Evolutionary conservation across 2,329 filamentous ascomycete genomes (phyloP), one percentile per base, ranked within the genome.

Genomic region (Fusarium lyarnte): DNA sequence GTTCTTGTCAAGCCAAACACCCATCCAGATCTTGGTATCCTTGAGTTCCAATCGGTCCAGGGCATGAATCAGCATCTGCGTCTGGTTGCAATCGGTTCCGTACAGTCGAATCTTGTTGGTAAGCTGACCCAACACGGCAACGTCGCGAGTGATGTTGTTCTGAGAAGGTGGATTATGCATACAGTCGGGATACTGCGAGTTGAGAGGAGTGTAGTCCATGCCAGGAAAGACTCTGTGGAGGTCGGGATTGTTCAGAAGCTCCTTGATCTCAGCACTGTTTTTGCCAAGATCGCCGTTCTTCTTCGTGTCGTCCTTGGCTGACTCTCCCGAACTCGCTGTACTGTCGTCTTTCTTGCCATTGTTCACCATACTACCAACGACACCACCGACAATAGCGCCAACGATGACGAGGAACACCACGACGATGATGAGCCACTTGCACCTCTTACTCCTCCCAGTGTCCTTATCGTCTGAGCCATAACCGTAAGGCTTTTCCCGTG

Each of bases 71-170:
- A 97, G 89, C 93, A 98, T 96, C 81, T 97, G 89, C 0, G 95
- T 98, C 82, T 98, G 95, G 82, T 98, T 98, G 87, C 95, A 98
- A 83, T 98, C 95, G 17, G 94, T 98, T 54, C 95, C 95, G 80
- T 98, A 98, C 2, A 98, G 86, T 12, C 95, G 92, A 52, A 98
- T 89, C 6, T 91, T 91, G 79, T 97, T 95, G 66, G 94, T 97
- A 46, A 98, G 86, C 80, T 97, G 94, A 17, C 93, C 94, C 57
- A 98, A 89, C 14, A 98, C 91, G 3, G 96, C 95, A 65, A 98
- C 85, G 79, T 98, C 95, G 58, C 94, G 90, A 1, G 96, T 98
- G 73, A 98, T 87, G 79, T 98, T 98, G 84, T 98, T 97, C 80
- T 98, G 95, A 38, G 92, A 95, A 0, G 95, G 93, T 2, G 93